phyloP scores from a whole-genome alignment of 2,329 filamentous ascomycete species.

The Cyanodermella asteris region DNA sequence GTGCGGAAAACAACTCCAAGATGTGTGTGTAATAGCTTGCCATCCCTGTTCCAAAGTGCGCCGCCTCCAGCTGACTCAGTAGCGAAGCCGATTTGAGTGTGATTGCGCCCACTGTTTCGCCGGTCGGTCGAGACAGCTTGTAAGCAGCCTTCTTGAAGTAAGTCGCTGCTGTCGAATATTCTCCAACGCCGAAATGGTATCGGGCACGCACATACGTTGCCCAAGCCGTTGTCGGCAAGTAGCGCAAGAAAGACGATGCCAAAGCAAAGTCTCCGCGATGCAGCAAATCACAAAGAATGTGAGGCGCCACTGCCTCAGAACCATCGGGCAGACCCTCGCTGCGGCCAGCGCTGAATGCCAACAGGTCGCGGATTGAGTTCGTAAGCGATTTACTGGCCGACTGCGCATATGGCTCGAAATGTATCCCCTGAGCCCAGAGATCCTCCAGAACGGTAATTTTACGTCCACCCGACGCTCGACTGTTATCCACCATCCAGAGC shows the following conservation, averaged over 20 bases:
- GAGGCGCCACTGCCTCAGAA: slow-evolving; percentile 33
- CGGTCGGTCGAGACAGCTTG: slow-evolving; percentile 56
- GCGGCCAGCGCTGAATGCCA: slow-evolving; percentile 26
- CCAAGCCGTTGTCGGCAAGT: slow-evolving; percentile 37
- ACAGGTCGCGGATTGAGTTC: slow-evolving; percentile 20
- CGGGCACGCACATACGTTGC: slow-evolving; percentile 64
- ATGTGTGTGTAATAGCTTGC: slow-evolving; percentile 76
- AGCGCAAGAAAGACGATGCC: slow-evolving; percentile 43
- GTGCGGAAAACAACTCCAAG: slow-evolving; percentile 57
- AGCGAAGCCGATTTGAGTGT: too few relatives aligned
- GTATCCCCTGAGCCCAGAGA: slow-evolving; percentile 21
- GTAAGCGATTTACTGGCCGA: slow-evolving; percentile 22
- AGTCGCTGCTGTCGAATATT: slow-evolving; percentile 49
- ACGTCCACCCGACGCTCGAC: too few relatives aligned
- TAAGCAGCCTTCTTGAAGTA: slow-evolving; percentile 69
- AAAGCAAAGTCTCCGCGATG: slow-evolving; percentile 44
- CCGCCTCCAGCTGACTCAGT: slow-evolving; percentile 55
- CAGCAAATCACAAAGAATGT: slow-evolving; percentile 46
- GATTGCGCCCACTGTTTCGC: background rate
- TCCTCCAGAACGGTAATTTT: slow-evolving; percentile 13
- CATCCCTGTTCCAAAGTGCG: slow-evolving; percentile 46
- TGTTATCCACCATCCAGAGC: slow-evolving; percentile 45
- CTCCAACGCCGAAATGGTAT: slow-evolving; percentile 49
- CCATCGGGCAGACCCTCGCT: slow-evolving; percentile 19
- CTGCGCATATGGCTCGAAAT: slow-evolving; percentile 15